These are phyloP conservation scores for Trichoderma erinaceum DNA, from an alignment of 495 filamentous ascomycete species.

Conservation along the genomic window DNA sequence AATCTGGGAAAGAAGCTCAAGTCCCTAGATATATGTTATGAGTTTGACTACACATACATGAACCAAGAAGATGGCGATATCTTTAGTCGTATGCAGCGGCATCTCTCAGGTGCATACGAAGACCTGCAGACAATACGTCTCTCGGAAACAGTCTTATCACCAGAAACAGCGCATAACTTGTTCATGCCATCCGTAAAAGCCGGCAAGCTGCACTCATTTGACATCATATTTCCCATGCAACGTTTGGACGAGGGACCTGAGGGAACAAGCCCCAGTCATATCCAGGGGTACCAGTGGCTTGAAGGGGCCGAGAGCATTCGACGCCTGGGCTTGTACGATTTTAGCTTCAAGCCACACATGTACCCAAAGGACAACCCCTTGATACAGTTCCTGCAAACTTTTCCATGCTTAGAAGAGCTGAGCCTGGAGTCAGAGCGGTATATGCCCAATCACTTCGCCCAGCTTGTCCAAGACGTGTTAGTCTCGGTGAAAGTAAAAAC, in stretches of 20 bases:
- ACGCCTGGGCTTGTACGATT: not conserved
- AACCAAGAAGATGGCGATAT: not conserved
- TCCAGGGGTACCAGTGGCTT: not conserved
- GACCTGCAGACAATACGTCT: not conserved
- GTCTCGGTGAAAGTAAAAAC: not conserved
- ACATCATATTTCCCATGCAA: not conserved
- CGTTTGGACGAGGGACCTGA: not conserved
- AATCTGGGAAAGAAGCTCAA: not conserved
- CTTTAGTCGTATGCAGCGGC: not conserved
- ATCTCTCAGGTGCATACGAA: not conserved
- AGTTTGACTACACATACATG: not conserved
- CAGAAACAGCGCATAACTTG: not conserved
- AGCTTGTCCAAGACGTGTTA: not conserved
- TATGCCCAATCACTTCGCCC: not conserved
- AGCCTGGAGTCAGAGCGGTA: not conserved
- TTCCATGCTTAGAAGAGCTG: not conserved
- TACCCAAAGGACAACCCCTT: not conserved
- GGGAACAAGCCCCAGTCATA: not conserved
- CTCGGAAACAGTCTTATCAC: not conserved
- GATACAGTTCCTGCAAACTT: not conserved
- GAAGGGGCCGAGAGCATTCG: constrained; percentile 6
- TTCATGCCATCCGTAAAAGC: not conserved
- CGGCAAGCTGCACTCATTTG: not conserved
- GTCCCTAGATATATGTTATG: not conserved
- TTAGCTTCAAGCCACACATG: not conserved